Evolutionary conservation across 2,329 filamentous ascomycete genomes (phyloP).

Genomic region (Ilyonectria mors-panacis): DNA sequence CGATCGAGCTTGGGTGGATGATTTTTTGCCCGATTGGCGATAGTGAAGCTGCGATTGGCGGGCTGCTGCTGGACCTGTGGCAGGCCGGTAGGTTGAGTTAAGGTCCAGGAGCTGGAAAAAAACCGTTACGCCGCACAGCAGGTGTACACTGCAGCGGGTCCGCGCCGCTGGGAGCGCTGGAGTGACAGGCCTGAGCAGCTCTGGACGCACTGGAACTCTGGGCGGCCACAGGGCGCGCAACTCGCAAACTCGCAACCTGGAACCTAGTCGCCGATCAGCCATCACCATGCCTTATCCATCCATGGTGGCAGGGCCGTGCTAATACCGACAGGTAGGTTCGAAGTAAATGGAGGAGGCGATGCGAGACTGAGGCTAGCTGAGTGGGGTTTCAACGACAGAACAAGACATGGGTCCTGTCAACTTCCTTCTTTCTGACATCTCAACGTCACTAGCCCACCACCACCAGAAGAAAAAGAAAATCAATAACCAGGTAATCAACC

Average conservation of each 20-base stretch:
- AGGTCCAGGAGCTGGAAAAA: slow-evolving; percentile 29
- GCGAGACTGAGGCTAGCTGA: slow-evolving; percentile 6
- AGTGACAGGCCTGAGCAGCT: slow-evolving; percentile 1
- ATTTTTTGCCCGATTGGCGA: slow-evolving; percentile 9
- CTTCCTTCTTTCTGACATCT: not conserved
- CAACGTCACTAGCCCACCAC: not conserved
- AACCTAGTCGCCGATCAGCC: slow-evolving; percentile 3
- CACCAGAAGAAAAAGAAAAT: not conserved
- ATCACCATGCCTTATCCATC: not conserved
- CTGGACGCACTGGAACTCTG: not conserved
- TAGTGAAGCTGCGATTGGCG: slow-evolving; percentile 10
- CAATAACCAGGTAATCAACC: not conserved
- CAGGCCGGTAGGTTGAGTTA: slow-evolving; percentile 18
- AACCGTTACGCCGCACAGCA: slow-evolving; percentile 32
- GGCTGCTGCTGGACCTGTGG: not conserved
- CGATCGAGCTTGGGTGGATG: slow-evolving; percentile 19
- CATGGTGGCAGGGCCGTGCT: not conserved
- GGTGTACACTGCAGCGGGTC: slow-evolving; percentile 26
- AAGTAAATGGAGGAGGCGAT: not conserved
- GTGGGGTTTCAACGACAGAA: slow-evolving; percentile 1
- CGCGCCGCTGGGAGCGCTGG: slow-evolving; percentile 17
- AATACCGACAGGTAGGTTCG: not conserved
- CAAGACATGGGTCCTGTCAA: not conserved
- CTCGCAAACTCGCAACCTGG: not conserved
- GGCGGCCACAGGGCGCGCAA: not conserved